These are phyloP conservation scores for Verticillium isaacii DNA, from an alignment of 2,329 filamentous ascomycete species.

Conservation along the genomic window DNA sequence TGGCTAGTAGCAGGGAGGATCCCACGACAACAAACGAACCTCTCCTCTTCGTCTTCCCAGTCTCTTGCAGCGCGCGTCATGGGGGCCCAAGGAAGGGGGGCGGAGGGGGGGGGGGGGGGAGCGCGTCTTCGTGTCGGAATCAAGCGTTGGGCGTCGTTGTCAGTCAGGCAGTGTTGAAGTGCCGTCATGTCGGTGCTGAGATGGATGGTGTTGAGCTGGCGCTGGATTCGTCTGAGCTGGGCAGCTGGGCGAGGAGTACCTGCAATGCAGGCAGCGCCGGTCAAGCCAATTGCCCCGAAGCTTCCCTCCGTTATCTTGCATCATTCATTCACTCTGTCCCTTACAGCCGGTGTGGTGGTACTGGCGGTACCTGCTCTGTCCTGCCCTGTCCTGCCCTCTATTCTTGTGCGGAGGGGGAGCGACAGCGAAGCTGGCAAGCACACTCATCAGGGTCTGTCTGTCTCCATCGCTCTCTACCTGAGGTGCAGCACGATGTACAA, in stretches of 20 bases:
- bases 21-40: slow-evolving; percentile 11
- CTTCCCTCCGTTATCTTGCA: background rate
- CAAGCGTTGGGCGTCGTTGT: background rate
- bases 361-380: too few species aligned
- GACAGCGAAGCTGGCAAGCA: too few species aligned
- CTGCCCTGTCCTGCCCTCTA: too few species aligned
- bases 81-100: background rate
- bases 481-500: background rate
- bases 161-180: too few species aligned
- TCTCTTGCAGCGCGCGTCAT: background rate
- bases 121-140: background rate
- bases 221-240: background rate
- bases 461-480: background rate
- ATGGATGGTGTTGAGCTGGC: background rate
- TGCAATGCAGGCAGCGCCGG: background rate
- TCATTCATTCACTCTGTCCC: background rate
- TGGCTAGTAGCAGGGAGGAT: slow-evolving; percentile 6
- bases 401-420: too few species aligned
- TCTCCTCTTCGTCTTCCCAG: slow-evolving; percentile 2
- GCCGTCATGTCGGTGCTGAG: background rate
- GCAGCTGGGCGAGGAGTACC: background rate
- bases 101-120: background rate
- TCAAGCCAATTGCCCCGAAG: background rate
- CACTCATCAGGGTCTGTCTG: too few species aligned
- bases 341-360: background rate